A percentile compares a stretch with the other conserved stretches of the same genome.
Conservation (phyloP, 805 yeast genomes). For the Metschnikowia drakensbergensis region DNA sequence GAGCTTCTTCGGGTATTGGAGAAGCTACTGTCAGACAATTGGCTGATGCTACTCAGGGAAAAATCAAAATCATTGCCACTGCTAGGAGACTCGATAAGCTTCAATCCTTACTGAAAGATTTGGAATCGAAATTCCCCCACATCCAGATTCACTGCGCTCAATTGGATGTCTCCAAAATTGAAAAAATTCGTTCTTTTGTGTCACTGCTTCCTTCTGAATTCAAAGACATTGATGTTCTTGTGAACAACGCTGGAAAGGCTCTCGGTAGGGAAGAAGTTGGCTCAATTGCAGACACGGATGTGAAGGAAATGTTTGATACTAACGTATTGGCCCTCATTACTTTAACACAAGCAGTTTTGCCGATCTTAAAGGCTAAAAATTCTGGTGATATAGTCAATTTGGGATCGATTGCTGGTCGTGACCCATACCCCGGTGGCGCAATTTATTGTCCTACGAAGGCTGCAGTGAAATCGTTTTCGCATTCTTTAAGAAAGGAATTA, state of each 20-base stretch:
- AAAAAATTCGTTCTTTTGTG: constrained; percentile 49
- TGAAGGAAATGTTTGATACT: constrained; percentile 74
- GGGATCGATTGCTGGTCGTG: constrained; percentile 78
- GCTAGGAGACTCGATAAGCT: constrained; percentile 75
- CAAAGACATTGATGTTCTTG: constrained; percentile 59
- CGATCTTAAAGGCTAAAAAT: constrained; percentile 65
- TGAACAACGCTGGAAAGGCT: constrained; percentile 77
- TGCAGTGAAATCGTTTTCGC: constrained; percentile 67
- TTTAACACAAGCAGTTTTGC: constrained; percentile 75
- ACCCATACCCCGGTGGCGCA: constrained; percentile 75
- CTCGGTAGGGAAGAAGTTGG: constrained; percentile 78
- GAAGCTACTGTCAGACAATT: constrained; percentile 86
- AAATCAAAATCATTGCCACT: constrained; percentile 64
- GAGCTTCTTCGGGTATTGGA: constrained; percentile 98
- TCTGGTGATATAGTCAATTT: constrained; percentile 69
- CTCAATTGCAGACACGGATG: constrained; percentile 56
- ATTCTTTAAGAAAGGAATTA: constrained; percentile 69
- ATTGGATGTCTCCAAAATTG: constrained; percentile 39
- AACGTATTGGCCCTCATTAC: constrained; percentile 84
- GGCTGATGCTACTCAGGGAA: constrained; percentile 74
- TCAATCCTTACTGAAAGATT: constrained; percentile 43
- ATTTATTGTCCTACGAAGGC: constrained; percentile 75
- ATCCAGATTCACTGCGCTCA: constrained; percentile 56
- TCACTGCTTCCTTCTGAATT: constrained; percentile 53
- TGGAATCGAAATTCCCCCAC: constrained; percentile 47